Percentiles rank a stretch among this genome's conserved stretches.
Evolutionary conservation across 768 basidiomycete genomes (phyloP).

Genomic region (Tylopilus intermedius): DNA sequence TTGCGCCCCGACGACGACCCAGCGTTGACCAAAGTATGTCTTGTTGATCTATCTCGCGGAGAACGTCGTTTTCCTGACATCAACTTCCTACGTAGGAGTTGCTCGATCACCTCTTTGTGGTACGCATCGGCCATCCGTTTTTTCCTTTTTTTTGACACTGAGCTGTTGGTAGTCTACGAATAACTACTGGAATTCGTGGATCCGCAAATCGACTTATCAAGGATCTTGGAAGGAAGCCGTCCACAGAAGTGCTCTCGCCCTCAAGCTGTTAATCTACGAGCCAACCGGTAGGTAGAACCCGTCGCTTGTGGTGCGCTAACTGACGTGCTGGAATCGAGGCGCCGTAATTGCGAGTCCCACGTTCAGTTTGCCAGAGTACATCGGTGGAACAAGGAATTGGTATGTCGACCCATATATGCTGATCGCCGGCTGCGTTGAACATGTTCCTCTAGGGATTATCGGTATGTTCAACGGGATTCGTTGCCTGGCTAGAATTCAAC

Average conservation of each 20-base stretch:
- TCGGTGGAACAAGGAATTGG: slow-evolving; percentile 90
- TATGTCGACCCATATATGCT: slow-evolving; percentile 26
- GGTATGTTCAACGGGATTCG: slow-evolving; percentile 31
- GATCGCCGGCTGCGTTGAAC: not conserved
- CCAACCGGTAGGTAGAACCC: slow-evolving; percentile 57
- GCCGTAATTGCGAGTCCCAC: slow-evolving; percentile 95
- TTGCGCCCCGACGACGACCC: slow-evolving; percentile 64
- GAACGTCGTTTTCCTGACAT: not conserved
- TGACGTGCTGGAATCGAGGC: slow-evolving; percentile 37
- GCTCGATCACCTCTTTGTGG: slow-evolving; percentile 52
- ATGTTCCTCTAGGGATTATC: slow-evolving; percentile 50
- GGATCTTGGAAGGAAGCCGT: slow-evolving; percentile 97
- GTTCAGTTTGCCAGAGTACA: slow-evolving; percentile 88
- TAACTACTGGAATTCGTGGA: slow-evolving; percentile 85
- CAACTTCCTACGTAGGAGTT: slow-evolving; percentile 40
- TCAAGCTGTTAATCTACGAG: slow-evolving; percentile 90
- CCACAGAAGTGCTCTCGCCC: slow-evolving; percentile 84
- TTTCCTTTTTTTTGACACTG: not conserved
- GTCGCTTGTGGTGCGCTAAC: not conserved
- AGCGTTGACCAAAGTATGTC: slow-evolving; percentile 53
- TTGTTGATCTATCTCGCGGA: not conserved
- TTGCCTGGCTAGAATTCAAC: not conserved
- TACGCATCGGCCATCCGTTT: slow-evolving; percentile 21
- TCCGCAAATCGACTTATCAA: slow-evolving; percentile 80
- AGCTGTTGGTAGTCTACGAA: slow-evolving; percentile 53